phyloP scores from a whole-genome alignment of 2,329 filamentous ascomycete species.

The Colletotrichum abscissum region DNA sequence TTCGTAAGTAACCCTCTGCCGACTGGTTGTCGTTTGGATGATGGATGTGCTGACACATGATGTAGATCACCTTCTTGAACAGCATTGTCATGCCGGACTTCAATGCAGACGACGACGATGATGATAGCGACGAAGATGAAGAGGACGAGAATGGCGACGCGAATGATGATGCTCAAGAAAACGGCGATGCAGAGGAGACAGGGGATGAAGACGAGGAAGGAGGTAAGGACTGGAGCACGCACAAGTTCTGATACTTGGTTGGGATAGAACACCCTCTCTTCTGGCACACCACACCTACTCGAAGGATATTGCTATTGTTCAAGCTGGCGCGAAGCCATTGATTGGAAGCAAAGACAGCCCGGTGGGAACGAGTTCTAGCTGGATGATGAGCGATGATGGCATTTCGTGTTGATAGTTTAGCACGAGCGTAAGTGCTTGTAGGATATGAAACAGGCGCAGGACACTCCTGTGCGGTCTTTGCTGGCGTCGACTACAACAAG shows the following conservation, averaged over 20 bases:
- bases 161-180: slow-evolving; percentile 30
- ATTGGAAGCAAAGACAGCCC: background rate
- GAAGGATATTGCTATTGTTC: too few species aligned
- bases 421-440: background rate
- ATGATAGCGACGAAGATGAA: slow-evolving; percentile 48
- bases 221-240: slow-evolving; percentile 32
- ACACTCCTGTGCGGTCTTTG: background rate
- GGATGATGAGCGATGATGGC: background rate
- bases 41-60: background rate
- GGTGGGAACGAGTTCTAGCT: background rate
- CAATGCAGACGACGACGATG: slow-evolving; percentile 55
- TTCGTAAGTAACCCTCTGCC: slow-evolving; percentile 73
- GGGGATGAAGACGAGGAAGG: slow-evolving; percentile 34
- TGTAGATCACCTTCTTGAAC: slow-evolving; percentile 77
- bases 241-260: slow-evolving; percentile 19
- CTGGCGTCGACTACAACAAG: background rate
- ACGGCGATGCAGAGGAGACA: slow-evolving; percentile 25
- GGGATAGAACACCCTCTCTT: background rate
- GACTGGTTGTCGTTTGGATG: background rate
- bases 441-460: background rate
- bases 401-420: background rate
- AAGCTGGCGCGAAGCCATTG: background rate
- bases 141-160: slow-evolving; percentile 32
- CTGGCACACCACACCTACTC: background rate
- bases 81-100: slow-evolving; percentile 79